Conservation (phyloP, 441 rosid species). For the Corymbia calophylla region DNA sequence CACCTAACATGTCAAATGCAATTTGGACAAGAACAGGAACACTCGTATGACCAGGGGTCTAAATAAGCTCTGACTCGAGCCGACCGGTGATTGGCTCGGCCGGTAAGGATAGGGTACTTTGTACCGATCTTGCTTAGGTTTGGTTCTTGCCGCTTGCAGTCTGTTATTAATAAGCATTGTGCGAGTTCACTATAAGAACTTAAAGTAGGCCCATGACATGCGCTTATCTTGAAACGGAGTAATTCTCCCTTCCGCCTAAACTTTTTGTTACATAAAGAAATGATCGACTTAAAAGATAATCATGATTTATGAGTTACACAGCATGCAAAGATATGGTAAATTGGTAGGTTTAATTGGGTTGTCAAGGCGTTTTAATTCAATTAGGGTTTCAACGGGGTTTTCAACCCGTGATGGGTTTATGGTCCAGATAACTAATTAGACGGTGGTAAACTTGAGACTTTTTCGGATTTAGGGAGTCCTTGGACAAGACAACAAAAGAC, state of each 20-base stretch:
- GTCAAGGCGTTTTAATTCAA: neutral
- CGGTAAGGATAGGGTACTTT: neutral
- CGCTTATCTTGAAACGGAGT: neutral
- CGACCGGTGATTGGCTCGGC: neutral
- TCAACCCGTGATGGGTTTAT: neutral
- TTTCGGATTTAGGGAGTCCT: neutral
- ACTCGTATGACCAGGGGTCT: neutral
- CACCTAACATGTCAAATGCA: neutral
- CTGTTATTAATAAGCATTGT: neutral
- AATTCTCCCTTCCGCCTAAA: neutral
- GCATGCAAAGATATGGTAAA: neutral
- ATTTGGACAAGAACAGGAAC: neutral
- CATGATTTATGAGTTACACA: neutral
- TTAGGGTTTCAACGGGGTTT: neutral
- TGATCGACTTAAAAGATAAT: neutral
- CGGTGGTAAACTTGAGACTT: neutral
- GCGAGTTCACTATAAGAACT: neutral
- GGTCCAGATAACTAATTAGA: neutral
- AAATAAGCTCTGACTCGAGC: neutral
- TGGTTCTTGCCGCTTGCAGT: neutral
- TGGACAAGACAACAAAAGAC: neutral
- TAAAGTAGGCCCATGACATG: neutral
- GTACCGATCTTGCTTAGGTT: neutral
- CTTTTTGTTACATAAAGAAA: neutral
- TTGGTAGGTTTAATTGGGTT: no score